These are phyloP conservation scores for Mrakia hoshinonis DNA, from an alignment of 768 basidiomycete genomes.

Conservation along the genomic window DNA sequence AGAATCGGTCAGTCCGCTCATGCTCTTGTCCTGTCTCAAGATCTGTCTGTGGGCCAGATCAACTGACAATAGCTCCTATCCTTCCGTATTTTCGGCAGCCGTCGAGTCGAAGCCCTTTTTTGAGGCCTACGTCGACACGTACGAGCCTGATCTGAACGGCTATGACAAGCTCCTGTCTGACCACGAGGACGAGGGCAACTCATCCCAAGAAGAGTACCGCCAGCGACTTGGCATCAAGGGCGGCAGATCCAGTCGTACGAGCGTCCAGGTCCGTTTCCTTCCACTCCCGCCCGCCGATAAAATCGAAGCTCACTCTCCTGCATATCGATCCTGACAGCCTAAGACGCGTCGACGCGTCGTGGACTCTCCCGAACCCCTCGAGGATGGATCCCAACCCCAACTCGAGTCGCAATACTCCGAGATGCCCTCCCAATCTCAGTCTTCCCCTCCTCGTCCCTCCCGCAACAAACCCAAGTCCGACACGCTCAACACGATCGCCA, in stretches of 20 bases:
- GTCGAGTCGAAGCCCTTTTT: slow-evolving; percentile 13
- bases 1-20: slow-evolving; percentile 31
- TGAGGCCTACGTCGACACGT: slow-evolving; percentile 10
- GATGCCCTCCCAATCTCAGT: neutral
- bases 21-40: too few species aligned
- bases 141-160: neutral
- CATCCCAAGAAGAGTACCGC: slow-evolving; percentile 9
- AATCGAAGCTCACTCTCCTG: neutral
- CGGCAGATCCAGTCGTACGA: neutral
- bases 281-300: neutral
- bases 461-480: neutral
- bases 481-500: neutral
- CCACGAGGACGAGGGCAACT: slow-evolving; percentile 4
- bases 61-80: neutral
- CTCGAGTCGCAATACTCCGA: neutral
- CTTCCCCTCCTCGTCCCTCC: neutral
- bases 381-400: neutral
- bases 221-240: neutral
- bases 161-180: slow-evolving; percentile 14
- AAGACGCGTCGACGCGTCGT: neutral
- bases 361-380: neutral
- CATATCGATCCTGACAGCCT: too few species aligned
- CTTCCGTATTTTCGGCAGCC: neutral
- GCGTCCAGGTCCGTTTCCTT: neutral
- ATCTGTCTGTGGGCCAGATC: neutral